These are phyloP conservation scores for Metarhizium rileyi DNA, from an alignment of 2,329 filamentous ascomycete genomes.

Conservation along the genomic window DNA sequence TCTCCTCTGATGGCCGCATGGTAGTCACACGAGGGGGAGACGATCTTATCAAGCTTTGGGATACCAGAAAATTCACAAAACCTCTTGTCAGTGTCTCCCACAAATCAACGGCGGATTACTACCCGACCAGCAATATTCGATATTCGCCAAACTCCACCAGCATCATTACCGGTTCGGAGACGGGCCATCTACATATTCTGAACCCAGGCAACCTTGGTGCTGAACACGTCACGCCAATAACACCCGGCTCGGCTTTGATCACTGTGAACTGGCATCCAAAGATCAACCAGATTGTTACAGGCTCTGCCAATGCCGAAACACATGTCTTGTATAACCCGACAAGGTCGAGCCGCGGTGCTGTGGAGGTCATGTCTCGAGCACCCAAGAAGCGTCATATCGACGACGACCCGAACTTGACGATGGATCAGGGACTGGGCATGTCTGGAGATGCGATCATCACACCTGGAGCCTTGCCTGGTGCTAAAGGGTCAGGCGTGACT, in stretches of 20 bases:
- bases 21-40: conserved; percentile 88
- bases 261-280: conserved; percentile 86
- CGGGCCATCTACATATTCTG: conserved; percentile 81
- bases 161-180: conserved; percentile 80
- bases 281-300: conserved; percentile 92
- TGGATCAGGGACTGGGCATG: conserved; percentile 70
- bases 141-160: conserved; percentile 79
- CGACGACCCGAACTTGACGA: conserved; percentile 80
- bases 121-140: conserved; percentile 74
- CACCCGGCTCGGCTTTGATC: conserved; percentile 71
- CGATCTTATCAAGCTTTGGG: conserved; percentile 91
- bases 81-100: conserved; percentile 74
- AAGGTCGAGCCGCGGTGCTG: conserved; percentile 72
- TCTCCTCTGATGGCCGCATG: conserved; percentile 83
- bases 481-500: conserved; percentile 57
- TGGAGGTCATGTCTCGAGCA: conserved; percentile 82
- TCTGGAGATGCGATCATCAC: conserved; percentile 75
- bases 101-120: conserved; percentile 72
- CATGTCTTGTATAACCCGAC: conserved; percentile 84
- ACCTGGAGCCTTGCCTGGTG: conserved; percentile 48
- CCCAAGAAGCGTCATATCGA: conserved; percentile 94
- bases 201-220: conserved; percentile 84
- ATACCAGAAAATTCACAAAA: conserved; percentile 88
- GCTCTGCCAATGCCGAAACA: conserved; percentile 82
- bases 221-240: conserved; percentile 82